phyloP scores from a whole-genome alignment of 2,329 filamentous ascomycete genomes.

The Aspergillus sp. region DNA sequence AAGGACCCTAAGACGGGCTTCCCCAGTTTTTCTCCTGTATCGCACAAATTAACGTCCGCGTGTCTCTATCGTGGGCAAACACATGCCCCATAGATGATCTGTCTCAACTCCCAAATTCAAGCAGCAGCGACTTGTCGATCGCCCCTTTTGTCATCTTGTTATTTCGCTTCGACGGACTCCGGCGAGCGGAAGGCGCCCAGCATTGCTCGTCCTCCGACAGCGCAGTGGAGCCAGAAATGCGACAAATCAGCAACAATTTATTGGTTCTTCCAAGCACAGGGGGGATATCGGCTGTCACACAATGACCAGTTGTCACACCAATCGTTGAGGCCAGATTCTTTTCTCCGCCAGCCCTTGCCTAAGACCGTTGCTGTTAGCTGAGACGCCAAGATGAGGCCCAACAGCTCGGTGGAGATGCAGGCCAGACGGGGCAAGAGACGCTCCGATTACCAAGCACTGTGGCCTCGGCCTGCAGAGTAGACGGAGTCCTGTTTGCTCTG shows the following conservation, averaged over 20 bases:
- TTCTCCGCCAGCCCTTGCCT: neutral
- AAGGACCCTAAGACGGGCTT: neutral
- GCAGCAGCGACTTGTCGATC: no score
- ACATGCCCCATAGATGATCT: no score
- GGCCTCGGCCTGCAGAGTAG: neutral
- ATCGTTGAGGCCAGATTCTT: neutral
- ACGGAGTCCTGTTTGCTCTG: no score
- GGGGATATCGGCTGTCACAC: neutral
- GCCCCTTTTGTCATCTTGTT: neutral
- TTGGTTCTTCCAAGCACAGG: neutral
- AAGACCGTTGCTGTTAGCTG: neutral
- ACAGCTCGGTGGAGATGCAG: neutral
- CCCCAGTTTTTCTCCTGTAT: neutral
- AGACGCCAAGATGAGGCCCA: neutral
- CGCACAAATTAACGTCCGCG: neutral
- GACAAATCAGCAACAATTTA: neutral
- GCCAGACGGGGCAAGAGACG: neutral
- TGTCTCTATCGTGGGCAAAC: neutral
- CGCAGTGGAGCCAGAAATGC: neutral
- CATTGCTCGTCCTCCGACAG: neutral
- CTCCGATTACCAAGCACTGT: slow-evolving; percentile 2
- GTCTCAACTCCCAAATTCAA: neutral
- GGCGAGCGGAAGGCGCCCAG: neutral
- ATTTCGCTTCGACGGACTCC: neutral
- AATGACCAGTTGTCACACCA: neutral